Conservation (phyloP, 2,329 filamentous ascomycete species). For the Fusarium sp. region DNA sequence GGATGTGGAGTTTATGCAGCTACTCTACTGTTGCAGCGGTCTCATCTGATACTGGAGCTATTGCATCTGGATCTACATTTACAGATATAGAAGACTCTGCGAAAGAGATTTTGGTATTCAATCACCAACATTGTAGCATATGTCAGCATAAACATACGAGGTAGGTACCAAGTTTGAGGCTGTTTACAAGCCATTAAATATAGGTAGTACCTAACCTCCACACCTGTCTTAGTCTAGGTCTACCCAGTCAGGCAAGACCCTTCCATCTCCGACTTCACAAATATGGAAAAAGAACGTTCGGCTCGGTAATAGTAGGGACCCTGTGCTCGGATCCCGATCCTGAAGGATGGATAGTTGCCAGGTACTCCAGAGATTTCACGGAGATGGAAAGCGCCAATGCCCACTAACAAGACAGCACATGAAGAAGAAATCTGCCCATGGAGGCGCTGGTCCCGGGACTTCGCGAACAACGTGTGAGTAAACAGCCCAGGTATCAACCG, state of each 20-base stretch:
- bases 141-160: neutral
- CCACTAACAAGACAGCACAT: conserved; percentile 41
- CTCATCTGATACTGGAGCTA: neutral
- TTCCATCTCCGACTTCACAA: neutral
- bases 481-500: conserved; percentile 26
- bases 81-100: neutral
- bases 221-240: neutral
- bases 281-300: conserved; percentile 13
- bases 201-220: neutral
- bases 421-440: conserved; percentile 43
- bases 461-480: conserved; percentile 41
- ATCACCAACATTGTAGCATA: neutral
- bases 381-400: conserved; percentile 33
- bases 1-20: neutral
- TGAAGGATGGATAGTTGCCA: conserved; percentile 15
- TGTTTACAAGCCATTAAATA: neutral
- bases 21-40: neutral
- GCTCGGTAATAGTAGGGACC: conserved; percentile 22
- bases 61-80: neutral
- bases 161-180: neutral
- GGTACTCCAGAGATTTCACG: conserved; percentile 37
- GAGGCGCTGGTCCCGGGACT: conserved; percentile 43
- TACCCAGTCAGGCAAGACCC: neutral
- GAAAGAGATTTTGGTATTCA: neutral
- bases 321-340: conserved; percentile 14